Evolutionary conservation across 352 stramenopile genomes (phyloP), one percentile per base, ranked within the genome.

Genomic region (Elongisporangium anandrum): DNA sequence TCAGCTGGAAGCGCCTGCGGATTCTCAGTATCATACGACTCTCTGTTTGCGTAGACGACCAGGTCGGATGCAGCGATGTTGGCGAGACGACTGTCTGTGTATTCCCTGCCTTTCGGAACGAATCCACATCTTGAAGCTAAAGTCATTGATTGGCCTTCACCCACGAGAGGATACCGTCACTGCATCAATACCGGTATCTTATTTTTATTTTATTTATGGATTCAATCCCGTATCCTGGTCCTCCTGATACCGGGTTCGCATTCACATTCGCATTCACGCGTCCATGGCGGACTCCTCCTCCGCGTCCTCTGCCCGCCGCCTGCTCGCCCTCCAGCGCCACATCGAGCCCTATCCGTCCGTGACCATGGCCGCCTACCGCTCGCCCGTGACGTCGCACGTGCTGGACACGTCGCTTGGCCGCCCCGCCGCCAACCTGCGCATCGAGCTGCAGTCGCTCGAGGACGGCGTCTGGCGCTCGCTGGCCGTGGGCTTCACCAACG

Each of bases 331-430:
- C 19, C 70, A 78, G 50, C 64, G 58, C 55, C 70, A 78, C 57
- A 52, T 77, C 58, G 50, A 64, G 38, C 52, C 52, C 9, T 9
- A 52, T 13, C 24, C 48, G 23, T 21, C 56, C 21, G 51, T 65
- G 39, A 15, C 53, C 20, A 65, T 65, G 57, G 19, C 66, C 2
- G 57, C 57, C 47, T 81, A 86, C 73, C 73, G 74, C 52, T 84
- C 83, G 4, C 81, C 80, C 21, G 75, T 97, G 53, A 96, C 89
- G 29, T 94, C 88, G 26, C 89, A 96, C 61, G 81, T 96, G 48
- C 74, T 97, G 26, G 87, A 97, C 72, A 96, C 89, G 16, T 79
- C 85, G 39, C 73, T 72, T 8, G 89, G 89, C 41, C 63, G 72
- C 29, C 89, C 89, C 0, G 89, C 89, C 6, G 69, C 65, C 24